These are phyloP conservation scores for Blastocystis sp. DNA, from an alignment of 352 stramenopile genomes.

Conservation along the genomic window DNA sequence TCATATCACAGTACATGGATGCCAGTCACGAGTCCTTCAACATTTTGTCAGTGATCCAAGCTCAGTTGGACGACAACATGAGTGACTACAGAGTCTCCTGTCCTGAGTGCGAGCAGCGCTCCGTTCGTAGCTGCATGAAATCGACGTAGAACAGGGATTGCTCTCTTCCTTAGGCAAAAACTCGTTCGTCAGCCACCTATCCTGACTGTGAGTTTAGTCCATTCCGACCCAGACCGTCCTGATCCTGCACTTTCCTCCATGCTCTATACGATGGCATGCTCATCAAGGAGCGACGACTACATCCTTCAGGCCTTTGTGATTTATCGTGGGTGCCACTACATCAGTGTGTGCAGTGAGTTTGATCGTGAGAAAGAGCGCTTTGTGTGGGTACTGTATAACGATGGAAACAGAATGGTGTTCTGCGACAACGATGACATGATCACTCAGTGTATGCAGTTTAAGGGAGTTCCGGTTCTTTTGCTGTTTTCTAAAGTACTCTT, in stretches of 20 bases:
- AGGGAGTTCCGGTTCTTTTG: background rate
- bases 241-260: background rate
- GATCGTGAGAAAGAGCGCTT: background rate
- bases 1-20: background rate
- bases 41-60: background rate
- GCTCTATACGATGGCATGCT: background rate
- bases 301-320: constrained; percentile 5
- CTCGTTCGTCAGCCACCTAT: background rate
- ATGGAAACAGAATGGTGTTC: background rate
- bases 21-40: background rate
- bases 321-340: constrained; percentile 28
- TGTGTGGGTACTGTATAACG: constrained; percentile 35
- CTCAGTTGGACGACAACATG: background rate
- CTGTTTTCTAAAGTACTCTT: constrained; percentile 17
- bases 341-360: background rate
- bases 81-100: background rate
- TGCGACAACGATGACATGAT: background rate
- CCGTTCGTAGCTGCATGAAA: background rate
- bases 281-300: background rate
- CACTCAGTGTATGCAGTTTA: background rate
- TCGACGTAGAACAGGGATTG: background rate
- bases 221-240: background rate
- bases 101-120: background rate
- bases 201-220: background rate
- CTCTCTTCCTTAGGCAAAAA: background rate